Evolutionary conservation across 805 yeast genomes (phyloP), one percentile per base, ranked within the genome.

Genomic region (Pichia paraexigua): DNA sequence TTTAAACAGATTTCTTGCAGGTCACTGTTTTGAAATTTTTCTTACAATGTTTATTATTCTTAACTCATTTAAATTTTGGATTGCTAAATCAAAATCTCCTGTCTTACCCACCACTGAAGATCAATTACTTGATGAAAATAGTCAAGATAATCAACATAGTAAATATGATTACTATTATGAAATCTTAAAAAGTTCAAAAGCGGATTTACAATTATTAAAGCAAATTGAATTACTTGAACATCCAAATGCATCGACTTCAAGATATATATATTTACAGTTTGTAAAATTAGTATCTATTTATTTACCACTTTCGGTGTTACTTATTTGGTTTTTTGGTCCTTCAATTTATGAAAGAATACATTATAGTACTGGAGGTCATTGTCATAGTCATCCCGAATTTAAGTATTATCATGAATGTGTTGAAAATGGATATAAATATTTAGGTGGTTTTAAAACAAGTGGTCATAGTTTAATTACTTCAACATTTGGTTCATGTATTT

Each of bases 381-480:
- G 78, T 53, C 50, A 60, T 0, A 52, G 55, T 49, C 57, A 58
- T 53, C 11, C 56, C 30, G n/a, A 47, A 15, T 41, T 59, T 27
- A 49, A 43, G 39, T 53, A 61, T 53, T 60, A 57, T 48, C 35
- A 48, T 17, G 48, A 58, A 39, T 65, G 69, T 42, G 47, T 59
- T 15, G 48, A 48, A 9, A 52, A 55, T 25, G 62, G 56, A 1
- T 57, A 50, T 13, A 66, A 61, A 20, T 74, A 76, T 73, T 52
- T 63, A 2, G 67, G 70, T 15, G 75, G 75, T 8, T 67, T 67
- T 25, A 77, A 74, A 53, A 48, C 67, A 15, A 71, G 77, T 18
- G 78, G 79, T 8, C 80, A 75, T 54, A 61, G 67, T 39, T 63
- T 70, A 46, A 60, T 74, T 5, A 44, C 74, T 13, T 51, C 69